phyloP scores from a whole-genome alignment of 139 green algal genomes.

The Trebouxia sp. region DNA sequence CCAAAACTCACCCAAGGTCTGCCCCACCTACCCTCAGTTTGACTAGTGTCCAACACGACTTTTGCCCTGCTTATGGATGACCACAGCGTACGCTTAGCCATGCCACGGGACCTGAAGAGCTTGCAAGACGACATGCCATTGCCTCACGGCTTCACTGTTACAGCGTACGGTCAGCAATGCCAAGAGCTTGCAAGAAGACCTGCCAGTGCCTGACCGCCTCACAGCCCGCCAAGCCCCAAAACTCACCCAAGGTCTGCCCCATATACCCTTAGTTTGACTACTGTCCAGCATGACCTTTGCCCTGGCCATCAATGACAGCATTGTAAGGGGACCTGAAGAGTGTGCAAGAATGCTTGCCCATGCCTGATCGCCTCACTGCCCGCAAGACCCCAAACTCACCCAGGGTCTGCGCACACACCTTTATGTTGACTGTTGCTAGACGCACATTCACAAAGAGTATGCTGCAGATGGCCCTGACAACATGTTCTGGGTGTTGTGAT shows the following conservation, averaged over 20 bases:
- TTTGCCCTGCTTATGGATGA: slow-evolving; percentile 43
- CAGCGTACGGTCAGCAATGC: slow-evolving; percentile 35
- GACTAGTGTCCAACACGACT: slow-evolving; percentile 35
- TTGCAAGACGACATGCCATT: too few relatives aligned
- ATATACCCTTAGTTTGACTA: neutral
- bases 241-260: neutral
- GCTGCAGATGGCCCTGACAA: too few relatives aligned
- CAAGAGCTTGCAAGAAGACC: slow-evolving; percentile 30
- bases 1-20: neutral
- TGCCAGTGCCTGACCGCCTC: slow-evolving; percentile 26
- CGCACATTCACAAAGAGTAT: too few relatives aligned
- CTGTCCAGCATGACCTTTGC: slow-evolving; percentile 38
- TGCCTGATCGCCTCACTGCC: slow-evolving; percentile 15
- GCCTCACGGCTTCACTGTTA: too few relatives aligned
- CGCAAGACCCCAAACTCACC: neutral
- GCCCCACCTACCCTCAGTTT: neutral
- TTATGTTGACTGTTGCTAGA: too few relatives aligned
- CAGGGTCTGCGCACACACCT: neutral
- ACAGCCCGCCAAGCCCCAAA: neutral
- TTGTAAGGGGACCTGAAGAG: too few relatives aligned
- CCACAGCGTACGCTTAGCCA: too few relatives aligned
- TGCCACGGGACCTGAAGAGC: too few relatives aligned
- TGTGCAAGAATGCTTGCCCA: too few relatives aligned
- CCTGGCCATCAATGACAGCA: slow-evolving; percentile 40
- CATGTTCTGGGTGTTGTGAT: too few relatives aligned